Percentiles rank a stretch among this genome's conserved stretches.
Conservation (phyloP, 2,329 filamentous ascomycete genomes). For the Beauveria pseudobassiana region DNA sequence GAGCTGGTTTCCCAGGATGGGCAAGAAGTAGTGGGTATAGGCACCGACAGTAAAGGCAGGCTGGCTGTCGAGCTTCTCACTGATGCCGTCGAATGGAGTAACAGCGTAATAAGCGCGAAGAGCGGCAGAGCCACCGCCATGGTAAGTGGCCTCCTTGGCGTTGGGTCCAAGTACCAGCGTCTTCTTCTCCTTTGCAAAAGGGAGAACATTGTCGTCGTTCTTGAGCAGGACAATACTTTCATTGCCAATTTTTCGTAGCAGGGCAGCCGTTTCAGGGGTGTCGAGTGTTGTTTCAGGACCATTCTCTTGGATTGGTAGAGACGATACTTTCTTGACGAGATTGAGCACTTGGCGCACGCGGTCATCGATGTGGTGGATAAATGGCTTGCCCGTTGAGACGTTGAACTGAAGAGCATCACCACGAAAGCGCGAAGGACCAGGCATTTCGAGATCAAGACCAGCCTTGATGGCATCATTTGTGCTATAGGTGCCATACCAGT, state of each 20-base stretch:
- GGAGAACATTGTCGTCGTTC: conserved; percentile 58
- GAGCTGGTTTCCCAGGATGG: conserved; percentile 46
- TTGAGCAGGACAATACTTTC: conserved; percentile 69
- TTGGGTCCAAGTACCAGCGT: conserved; percentile 52
- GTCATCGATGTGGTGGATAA: conserved; percentile 46
- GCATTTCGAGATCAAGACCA: conserved; percentile 54
- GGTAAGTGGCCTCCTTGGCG: conserved; percentile 47
- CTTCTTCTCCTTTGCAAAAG: conserved; percentile 54
- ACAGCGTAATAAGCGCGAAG: conserved; percentile 58
- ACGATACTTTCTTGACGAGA: conserved; percentile 50
- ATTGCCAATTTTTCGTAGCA: conserved; percentile 58
- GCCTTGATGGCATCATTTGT: conserved; percentile 42
- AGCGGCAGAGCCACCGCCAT: conserved; percentile 60
- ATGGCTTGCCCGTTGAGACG: conserved; percentile 49
- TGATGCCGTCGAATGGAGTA: conserved; percentile 65
- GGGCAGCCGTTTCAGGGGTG: conserved; percentile 52
- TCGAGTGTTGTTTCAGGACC: conserved; percentile 47
- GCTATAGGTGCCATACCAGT: conserved; percentile 53
- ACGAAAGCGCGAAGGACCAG: conserved; percentile 44
- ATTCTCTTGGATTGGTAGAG: conserved; percentile 45
- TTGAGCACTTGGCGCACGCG: conserved; percentile 50
- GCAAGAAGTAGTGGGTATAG: conserved; percentile 58
- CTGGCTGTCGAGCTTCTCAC: conserved; percentile 36
- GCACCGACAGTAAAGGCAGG: conserved; percentile 51
- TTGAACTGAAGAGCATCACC: conserved; percentile 45